Evolutionary conservation across 495 filamentous ascomycete genomes (phyloP), one percentile per base, ranked within the genome.

Genomic region (Xylona heveae): DNA sequence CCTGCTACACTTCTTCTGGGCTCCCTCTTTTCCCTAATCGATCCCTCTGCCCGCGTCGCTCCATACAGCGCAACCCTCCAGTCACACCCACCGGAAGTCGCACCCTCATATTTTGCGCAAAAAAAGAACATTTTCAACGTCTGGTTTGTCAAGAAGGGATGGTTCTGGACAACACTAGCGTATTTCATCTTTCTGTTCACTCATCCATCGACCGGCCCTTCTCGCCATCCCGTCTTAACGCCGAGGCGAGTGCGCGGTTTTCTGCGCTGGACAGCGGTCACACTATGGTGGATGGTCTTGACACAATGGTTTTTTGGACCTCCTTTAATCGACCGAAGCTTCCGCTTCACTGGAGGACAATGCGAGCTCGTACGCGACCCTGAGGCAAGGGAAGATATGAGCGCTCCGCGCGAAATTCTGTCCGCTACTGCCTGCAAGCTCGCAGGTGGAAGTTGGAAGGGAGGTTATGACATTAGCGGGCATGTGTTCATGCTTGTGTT

Each of bases 301-400:
- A 97, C 90, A 41, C 88, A 93, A 58, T 94, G 85, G 88, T 94
- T 74, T 48, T 92, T 97, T 42, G 88, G 88, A 0, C 71, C 88
- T 14, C 59, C 80, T 5, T 55, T 95, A 8, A 88, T 94, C 40
- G 88, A 97, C 49, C 66, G 83, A 2, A 62, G 71, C 6, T 97
- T 95, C 38, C 45, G 64, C 9, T 52, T 78, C 40, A 90, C 78
- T 0, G 88, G 88, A 0, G 88, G 88, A 1, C 63, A 62, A 42
- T 97, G 88, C 15, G 45, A 52, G 37, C 8, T 45, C 18, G 17
- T 52, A 8, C 17, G 9, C n/a, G 30, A 40, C 6, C 26, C 52
- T 56, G 12, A 31, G 40, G 14, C 29, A 33, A 4, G 45, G 7
- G 50, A 44, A 17, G 49, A 52, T 6, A 43, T 61, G 30, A 55